These are phyloP conservation scores for Tubosaeta sp. DNA, from an alignment of 768 basidiomycete species.

Conservation along the genomic window DNA sequence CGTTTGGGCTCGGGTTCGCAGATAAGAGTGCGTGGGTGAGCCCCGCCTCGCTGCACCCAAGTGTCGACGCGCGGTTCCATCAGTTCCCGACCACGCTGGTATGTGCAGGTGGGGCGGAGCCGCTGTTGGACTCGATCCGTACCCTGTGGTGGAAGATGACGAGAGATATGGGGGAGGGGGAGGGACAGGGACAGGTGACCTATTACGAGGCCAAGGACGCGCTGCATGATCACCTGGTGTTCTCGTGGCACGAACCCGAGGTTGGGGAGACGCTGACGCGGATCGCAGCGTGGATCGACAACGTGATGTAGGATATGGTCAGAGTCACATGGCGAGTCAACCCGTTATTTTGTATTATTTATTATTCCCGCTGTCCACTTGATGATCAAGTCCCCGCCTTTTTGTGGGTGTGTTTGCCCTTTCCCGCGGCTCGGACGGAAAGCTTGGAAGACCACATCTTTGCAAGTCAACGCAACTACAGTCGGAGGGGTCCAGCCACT, in stretches of 20 bases:
- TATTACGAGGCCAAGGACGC: constrained; percentile 51
- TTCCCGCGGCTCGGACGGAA: too few species aligned
- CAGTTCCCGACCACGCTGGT: constrained; percentile 62
- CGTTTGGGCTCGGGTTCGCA: constrained; percentile 43
- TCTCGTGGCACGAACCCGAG: constrained; percentile 55
- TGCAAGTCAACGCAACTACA: too few species aligned
- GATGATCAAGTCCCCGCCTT: too few species aligned
- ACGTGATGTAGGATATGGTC: neutral
- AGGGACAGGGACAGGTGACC: constrained; percentile 36
- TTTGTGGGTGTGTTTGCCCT: too few species aligned
- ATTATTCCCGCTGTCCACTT: too few species aligned
- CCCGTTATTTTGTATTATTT: too few species aligned
- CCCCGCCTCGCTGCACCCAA: constrained; percentile 46
- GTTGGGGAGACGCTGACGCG: constrained; percentile 42
- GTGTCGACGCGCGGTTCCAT: constrained; percentile 29
- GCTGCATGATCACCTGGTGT: constrained; percentile 50
- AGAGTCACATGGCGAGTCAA: too few species aligned
- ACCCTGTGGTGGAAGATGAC: constrained; percentile 41
- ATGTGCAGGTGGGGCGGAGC: constrained; percentile 54
- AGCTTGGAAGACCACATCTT: too few species aligned
- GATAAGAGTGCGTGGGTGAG: constrained; percentile 55
- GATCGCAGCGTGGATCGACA: constrained; percentile 46
- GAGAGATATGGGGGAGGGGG: too few species aligned
- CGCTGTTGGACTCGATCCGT: constrained; percentile 50
- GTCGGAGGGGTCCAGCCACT: too few species aligned